Evolutionary conservation across 768 basidiomycete genomes (phyloP), one percentile per base, ranked within the genome.

Genomic region (Cyathus striatus): DNA sequence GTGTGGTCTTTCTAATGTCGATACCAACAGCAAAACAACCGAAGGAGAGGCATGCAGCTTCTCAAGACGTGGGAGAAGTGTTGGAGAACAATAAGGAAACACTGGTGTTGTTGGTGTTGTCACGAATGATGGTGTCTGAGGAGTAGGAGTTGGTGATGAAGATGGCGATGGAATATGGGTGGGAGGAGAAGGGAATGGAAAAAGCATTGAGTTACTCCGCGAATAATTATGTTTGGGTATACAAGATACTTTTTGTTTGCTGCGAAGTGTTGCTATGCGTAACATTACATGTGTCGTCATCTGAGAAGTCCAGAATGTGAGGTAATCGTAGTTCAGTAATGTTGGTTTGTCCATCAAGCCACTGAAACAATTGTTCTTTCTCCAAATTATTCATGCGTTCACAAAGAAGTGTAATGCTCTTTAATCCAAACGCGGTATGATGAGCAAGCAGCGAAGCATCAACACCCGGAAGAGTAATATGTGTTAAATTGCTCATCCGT

Each of bases 331-430:
- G 57, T 6, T 57, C 49, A 23, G 56, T 58, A 44, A 75, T 59
- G 47, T 70, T 69, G 26, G 58, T 60, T 48, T 73, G 68, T 23
- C 69, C 69, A 43, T 69, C 64, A 23, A 73, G 54, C 70, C 70
- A 69, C 20, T 61, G 56, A 37, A 73, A 67, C 37, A 70, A 37
- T 10, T 61, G 55, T 20, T 50, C 51, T 22, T 51, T 58, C 47
- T 73, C 67, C 23, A 59, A 50, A 18, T 52, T 47, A 2, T 60
- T 54, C 48, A 69, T 56, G 1, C 57, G 54, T 27, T 44, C 42
- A 42, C 58, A 62, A 35, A 69, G 50, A 45, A 74, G 66, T 4
- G 66, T 71, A 13, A 73, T 51, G 16, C 49, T 64, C 41, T 47
- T 58, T 12, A 76, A 57, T 3, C 70, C 66, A 48, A 73, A 73